Conservation (phyloP, 2,329 filamentous ascomycete genomes). For the Aspergillus texensis region DNA sequence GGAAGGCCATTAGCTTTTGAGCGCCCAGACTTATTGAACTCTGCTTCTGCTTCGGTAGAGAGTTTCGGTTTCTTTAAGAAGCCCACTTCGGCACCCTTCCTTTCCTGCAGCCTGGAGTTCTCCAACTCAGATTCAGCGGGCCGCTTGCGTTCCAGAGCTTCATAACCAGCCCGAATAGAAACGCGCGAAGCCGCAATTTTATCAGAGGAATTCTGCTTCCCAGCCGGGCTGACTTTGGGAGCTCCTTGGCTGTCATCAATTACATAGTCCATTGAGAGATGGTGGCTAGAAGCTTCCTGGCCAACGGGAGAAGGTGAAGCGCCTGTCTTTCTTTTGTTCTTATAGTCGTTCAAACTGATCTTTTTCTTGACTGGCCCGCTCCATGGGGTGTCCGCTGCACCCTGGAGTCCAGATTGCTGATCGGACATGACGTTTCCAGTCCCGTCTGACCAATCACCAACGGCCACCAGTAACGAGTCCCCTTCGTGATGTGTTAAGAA, state of each 20-base stretch:
- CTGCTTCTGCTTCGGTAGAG: constrained; percentile 39
- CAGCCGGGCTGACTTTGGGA: constrained; percentile 21
- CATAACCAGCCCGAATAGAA: constrained; percentile 16
- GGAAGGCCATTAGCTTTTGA: constrained; percentile 34
- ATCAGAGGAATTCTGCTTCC: constrained; percentile 19
- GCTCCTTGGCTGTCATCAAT: constrained; percentile 25
- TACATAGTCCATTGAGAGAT: constrained; percentile 16
- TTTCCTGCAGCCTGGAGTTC: constrained; percentile 15
- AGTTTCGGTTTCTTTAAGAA: constrained; percentile 45
- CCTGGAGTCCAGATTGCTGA: constrained; percentile 39
- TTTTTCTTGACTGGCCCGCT: constrained; percentile 58
- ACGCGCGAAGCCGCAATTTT: constrained; percentile 15
- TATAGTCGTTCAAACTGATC: constrained; percentile 64
- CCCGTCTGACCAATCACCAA: constrained; percentile 57
- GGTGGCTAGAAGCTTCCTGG: constrained; percentile 24
- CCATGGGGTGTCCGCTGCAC: constrained; percentile 45
- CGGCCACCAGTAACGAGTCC: constrained; percentile 54
- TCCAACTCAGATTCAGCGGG: constrained; percentile 27
- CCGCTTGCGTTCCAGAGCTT: constrained; percentile 31
- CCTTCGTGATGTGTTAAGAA: constrained; percentile 61
- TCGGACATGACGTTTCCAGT: constrained; percentile 50
- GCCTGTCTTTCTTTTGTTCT: constrained; percentile 54
- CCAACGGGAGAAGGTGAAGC: constrained; percentile 29
- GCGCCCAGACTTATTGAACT: constrained; percentile 25
- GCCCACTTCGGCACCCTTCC: constrained; percentile 27